Evolutionary conservation across 1,284 basidiomycete species (phyloP).

Genomic region (Malassezia sp.): DNA sequence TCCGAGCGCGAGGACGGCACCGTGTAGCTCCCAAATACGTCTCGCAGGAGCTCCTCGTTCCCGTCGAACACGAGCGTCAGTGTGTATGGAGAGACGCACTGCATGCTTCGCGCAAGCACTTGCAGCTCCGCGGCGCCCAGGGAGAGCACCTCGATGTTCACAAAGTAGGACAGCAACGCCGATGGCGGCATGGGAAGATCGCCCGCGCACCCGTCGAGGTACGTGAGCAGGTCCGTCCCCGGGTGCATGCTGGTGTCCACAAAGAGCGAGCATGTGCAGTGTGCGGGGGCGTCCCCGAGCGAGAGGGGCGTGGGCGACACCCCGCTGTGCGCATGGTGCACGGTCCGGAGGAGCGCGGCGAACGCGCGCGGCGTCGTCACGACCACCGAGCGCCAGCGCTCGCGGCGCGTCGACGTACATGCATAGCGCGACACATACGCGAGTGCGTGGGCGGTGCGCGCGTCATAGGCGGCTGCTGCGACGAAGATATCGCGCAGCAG

Average conservation of each 20-base stretch:
- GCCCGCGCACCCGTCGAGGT: slow-evolving; percentile 1
- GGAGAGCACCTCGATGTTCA: slow-evolving; percentile 3
- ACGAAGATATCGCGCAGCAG: slow-evolving; percentile 1
- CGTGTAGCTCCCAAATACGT: slow-evolving; percentile 13
- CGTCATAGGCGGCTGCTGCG: slow-evolving; percentile 5
- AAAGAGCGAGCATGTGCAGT: slow-evolving; percentile 17
- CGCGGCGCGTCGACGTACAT: slow-evolving; percentile 19
- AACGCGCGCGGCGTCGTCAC: slow-evolving; percentile 7
- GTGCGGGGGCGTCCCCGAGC: too few relatives aligned
- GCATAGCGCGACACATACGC: slow-evolving; percentile 24
- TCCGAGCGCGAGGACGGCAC: too few relatives aligned
- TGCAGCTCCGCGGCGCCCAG: slow-evolving; percentile 14
- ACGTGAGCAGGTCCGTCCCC: slow-evolving; percentile 2
- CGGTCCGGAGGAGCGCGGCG: slow-evolving; percentile 4
- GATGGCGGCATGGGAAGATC: background rate
- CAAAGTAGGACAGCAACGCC: background rate
- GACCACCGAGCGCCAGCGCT: slow-evolving; percentile 25
- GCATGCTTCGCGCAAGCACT: slow-evolving; percentile 13
- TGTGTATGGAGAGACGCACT: background rate
- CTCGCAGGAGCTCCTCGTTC: background rate
- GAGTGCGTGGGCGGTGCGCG: slow-evolving; percentile 19
- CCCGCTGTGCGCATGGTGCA: too few relatives aligned
- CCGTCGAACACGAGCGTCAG: slow-evolving; percentile 3
- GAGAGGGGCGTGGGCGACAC: too few relatives aligned
- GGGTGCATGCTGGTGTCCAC: slow-evolving; percentile 17